These are phyloP conservation scores for Nitzschia palea DNA, from an alignment of 108 stramenopile species.

Conservation along the genomic window DNA sequence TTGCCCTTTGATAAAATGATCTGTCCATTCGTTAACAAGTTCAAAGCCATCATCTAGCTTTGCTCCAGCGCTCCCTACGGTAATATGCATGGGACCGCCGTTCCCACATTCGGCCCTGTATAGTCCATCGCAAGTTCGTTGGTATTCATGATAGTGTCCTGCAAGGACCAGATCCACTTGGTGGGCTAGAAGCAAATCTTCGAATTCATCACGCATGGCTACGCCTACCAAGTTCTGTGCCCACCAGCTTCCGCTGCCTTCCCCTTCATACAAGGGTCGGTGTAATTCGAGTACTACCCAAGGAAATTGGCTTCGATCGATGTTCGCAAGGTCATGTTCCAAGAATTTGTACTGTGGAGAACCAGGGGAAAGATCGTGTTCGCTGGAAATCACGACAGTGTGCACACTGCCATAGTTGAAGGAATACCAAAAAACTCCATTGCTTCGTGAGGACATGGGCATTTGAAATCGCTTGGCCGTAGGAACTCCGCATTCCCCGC, in stretches of 20 bases:
- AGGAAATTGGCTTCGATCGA: conserved; percentile 69
- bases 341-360: conserved; percentile 70
- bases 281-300: conserved; percentile 86
- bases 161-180: conserved; percentile 73
- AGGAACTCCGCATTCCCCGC: conserved; percentile 83
- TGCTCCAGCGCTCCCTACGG: conserved; percentile 60
- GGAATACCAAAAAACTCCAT: conserved; percentile 82
- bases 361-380: conserved; percentile 69
- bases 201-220: conserved; percentile 63
- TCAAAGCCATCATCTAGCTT: conserved; percentile 22
- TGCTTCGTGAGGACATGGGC: conserved; percentile 43
- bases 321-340: conserved; percentile 45
- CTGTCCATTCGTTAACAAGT: conserved; percentile 44
- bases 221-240: conserved; percentile 43
- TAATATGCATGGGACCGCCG: conserved; percentile 64
- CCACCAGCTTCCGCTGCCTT: conserved; percentile 25
- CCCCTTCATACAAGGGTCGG: conserved; percentile 72
- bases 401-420: conserved; percentile 59
- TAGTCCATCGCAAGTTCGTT: conserved; percentile 67
- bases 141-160: conserved; percentile 81
- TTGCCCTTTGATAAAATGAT: conserved; percentile 25
- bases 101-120: conserved; percentile 39
- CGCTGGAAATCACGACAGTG: conserved; percentile 63
- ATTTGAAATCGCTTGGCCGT: conserved; percentile 69
- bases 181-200: conserved; percentile 59